Evolutionary conservation across 768 basidiomycete genomes (phyloP), one percentile per base, ranked within the genome.

Genomic region (Dendrothele bispora): DNA sequence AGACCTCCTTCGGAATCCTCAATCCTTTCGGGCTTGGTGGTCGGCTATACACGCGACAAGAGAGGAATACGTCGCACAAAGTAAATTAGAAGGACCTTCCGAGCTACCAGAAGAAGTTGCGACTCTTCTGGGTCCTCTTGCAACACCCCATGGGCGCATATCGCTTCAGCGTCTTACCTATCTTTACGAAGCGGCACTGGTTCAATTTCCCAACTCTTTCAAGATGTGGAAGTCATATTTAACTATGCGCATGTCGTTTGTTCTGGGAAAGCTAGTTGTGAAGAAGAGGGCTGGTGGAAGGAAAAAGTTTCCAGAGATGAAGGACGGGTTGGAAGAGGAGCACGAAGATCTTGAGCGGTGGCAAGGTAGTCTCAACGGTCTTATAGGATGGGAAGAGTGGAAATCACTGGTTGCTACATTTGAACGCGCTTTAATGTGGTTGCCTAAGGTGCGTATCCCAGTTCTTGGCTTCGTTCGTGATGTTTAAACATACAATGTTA

Each of bases 381-480:
- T 94, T 5, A 77, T 97, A n/a, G 97, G 95, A 5, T 97, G 87
- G 84, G 86, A 91, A 55, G 97, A 99, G 66, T 99, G 97, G 97
- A 91, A 82, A 61, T 70, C 83, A 14, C 78, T 99, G 11, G 77
- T 95, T 15, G 88, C 92, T 7, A 80, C 83, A 0, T 95, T 92
- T 61, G 97, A 99, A 61, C 81, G 97, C 50, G 91, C 91, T 49
- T 71, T 99, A 32, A 91, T 91, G 84, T 98, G 93, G 88, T 66
- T 98, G 41, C 92, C 94, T 46, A 89, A 84, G 64, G 94, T 93
- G 59, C 54, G 83, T 70, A 25, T 39, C 22, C 2, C 48, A 22
- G 43, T 36, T 17, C 41, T 32, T 10, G 17, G n/a, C n/a, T 43
- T 29, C 46, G 21, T 52, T 37, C 35, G 39, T 25, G n/a, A 22